Conservation (phyloP, 495 filamentous ascomycete species). For the Penicillium salamii region DNA sequence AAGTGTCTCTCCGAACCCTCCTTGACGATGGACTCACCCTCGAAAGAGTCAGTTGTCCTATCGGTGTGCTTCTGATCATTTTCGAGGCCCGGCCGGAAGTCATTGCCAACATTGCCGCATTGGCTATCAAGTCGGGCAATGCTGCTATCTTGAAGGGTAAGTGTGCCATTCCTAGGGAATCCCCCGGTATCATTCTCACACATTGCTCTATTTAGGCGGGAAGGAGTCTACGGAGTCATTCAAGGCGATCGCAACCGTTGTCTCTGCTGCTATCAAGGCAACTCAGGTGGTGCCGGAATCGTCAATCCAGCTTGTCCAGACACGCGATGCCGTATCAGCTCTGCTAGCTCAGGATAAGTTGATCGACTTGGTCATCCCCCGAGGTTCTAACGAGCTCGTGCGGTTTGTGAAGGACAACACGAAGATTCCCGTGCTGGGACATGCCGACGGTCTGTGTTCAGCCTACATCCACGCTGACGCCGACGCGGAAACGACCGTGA, state of each 20-base stretch:
- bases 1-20: slow-evolving; percentile 74
- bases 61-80: slow-evolving; percentile 94
- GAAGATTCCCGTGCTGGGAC: slow-evolving; percentile 92
- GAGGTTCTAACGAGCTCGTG: slow-evolving; percentile 91
- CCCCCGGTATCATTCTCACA: slow-evolving; percentile 1
- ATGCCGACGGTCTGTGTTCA: slow-evolving; percentile 91
- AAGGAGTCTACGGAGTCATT: slow-evolving; percentile 96
- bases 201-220: slow-evolving; percentile 55
- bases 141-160: slow-evolving; percentile 92
- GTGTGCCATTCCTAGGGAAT: not conserved
- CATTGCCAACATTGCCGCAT: slow-evolving; percentile 96
- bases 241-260: slow-evolving; percentile 77
- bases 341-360: slow-evolving; percentile 78
- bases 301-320: slow-evolving; percentile 89
- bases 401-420: slow-evolving; percentile 85
- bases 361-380: slow-evolving; percentile 93
- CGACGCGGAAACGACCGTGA: slow-evolving; percentile 64
- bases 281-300: slow-evolving; percentile 84
- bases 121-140: slow-evolving; percentile 97
- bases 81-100: slow-evolving; percentile 98
- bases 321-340: slow-evolving; percentile 81
- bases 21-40: slow-evolving; percentile 87
- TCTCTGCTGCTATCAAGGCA: slow-evolving; percentile 71
- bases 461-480: slow-evolving; percentile 85
- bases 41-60: slow-evolving; percentile 86